Percentiles rank a stretch among this genome's conserved stretches.
phyloP scores from a whole-genome alignment of 371 early-diverging fungal species.

The Coemansia sp. region DNA sequence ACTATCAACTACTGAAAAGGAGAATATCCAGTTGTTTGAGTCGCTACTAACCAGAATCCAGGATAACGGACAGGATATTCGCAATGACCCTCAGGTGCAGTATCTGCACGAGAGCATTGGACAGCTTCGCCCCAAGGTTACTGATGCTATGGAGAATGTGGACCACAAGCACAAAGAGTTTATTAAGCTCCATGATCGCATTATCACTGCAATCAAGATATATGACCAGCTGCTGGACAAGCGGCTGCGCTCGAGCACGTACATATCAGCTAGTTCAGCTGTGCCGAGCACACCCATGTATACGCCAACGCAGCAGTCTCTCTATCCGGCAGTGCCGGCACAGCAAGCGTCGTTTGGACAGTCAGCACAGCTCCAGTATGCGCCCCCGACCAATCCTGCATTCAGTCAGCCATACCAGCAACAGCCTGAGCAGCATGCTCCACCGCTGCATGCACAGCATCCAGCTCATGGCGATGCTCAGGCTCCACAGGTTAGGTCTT shows the following conservation, averaged over 20 bases:
- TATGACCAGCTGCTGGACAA: constrained; percentile 70
- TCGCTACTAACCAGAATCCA: constrained; percentile 41
- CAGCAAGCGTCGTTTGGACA: constrained; percentile 30
- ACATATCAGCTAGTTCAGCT: neutral
- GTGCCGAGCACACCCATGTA: constrained; percentile 1
- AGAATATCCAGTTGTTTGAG: constrained; percentile 51
- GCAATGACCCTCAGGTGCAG: constrained; percentile 52
- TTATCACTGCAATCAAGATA: constrained; percentile 69
- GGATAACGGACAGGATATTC: constrained; percentile 51
- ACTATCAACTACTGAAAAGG: constrained; percentile 43
- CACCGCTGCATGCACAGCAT: constrained; percentile 6
- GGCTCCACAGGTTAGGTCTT: neutral
- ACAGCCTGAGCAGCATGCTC: neutral
- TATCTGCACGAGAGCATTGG: constrained; percentile 51
- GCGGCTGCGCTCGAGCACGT: constrained; percentile 45
- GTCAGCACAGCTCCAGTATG: constrained; percentile 18
- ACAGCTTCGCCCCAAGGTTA: constrained; percentile 55
- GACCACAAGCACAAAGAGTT: constrained; percentile 66
- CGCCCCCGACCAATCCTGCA: neutral
- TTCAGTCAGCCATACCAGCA: constrained; percentile 12
- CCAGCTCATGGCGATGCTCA: constrained; percentile 7
- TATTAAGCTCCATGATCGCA: constrained; percentile 61
- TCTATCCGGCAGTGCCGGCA: constrained; percentile 24
- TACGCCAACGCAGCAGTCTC: constrained; percentile 22
- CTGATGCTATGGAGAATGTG: constrained; percentile 59